phyloP scores from a whole-genome alignment of 2,329 filamentous ascomycete genomes.

The Penicillium sp. region DNA sequence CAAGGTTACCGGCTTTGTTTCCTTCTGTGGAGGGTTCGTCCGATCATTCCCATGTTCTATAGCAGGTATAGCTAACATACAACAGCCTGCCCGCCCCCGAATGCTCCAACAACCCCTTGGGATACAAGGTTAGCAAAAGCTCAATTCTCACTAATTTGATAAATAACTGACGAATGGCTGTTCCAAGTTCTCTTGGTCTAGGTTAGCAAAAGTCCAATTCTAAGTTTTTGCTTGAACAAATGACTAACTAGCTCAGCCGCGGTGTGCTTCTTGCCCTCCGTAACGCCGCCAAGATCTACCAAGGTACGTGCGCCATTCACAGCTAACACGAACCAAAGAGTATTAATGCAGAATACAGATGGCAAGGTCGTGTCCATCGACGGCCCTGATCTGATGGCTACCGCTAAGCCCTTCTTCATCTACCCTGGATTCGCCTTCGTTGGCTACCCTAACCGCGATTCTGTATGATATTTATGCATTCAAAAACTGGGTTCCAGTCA shows the following conservation, averaged over 20 bases:
- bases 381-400: slow-evolving; percentile 73
- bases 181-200: slow-evolving; percentile 70
- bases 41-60: neutral
- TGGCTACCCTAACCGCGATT: slow-evolving; percentile 77
- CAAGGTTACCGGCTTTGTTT: slow-evolving; percentile 78
- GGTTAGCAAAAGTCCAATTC: slow-evolving; percentile 35
- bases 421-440: slow-evolving; percentile 88
- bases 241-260: slow-evolving; percentile 41
- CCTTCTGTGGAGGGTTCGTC: slow-evolving; percentile 70
- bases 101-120: slow-evolving; percentile 80
- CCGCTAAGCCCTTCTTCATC: slow-evolving; percentile 85
- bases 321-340: neutral
- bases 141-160: neutral
- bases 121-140: slow-evolving; percentile 62
- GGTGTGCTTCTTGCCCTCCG: slow-evolving; percentile 84
- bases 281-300: slow-evolving; percentile 80
- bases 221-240: neutral
- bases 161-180: neutral
- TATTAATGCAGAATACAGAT: neutral
- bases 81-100: slow-evolving; percentile 63
- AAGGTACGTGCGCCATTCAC: slow-evolving; percentile 48
- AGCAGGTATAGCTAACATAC: neutral
- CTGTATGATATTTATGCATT: neutral
- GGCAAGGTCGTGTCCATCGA: slow-evolving; percentile 69
- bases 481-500: neutral